Evolutionary conservation across 78 protist species (phyloP).

Genomic region (slime mould (Dictyostelium discoideum)): DNA sequence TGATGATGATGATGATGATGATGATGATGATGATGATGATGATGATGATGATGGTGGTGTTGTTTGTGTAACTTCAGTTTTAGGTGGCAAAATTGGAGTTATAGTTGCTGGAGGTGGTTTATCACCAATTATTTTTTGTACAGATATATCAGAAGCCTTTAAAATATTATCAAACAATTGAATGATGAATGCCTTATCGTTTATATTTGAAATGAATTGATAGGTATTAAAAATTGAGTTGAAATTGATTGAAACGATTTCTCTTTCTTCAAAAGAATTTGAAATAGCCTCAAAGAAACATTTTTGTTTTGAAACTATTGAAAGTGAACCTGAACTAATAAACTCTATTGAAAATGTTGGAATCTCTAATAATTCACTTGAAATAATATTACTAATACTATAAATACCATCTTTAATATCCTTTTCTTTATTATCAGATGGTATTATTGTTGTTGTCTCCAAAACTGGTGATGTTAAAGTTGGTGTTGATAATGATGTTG

Average conservation of each 20-base stretch:
- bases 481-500: background rate
- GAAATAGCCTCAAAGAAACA: slow-evolving; percentile 61
- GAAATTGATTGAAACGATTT: slow-evolving; percentile 59
- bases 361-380: slow-evolving; percentile 34
- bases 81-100: background rate
- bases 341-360: slow-evolving; percentile 60
- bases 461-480: background rate
- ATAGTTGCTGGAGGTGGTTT: background rate
- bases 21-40: background rate
- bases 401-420: background rate
- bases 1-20: too few relatives aligned
- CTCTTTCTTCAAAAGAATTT: slow-evolving; percentile 61
- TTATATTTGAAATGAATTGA: slow-evolving; percentile 61
- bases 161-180: slow-evolving; percentile 58
- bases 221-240: slow-evolving; percentile 50
- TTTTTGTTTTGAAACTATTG: slow-evolving; percentile 48
- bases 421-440: background rate
- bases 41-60: background rate
- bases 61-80: background rate
- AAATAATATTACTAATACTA: background rate
- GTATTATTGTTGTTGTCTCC: background rate
- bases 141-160: slow-evolving; percentile 54
- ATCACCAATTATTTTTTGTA: slow-evolving; percentile 1
- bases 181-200: slow-evolving; percentile 10
- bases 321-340: background rate